Evolutionary conservation across 371 early-diverging fungal genomes (phyloP).

Genomic region (Apophysomyces elegans): DNA sequence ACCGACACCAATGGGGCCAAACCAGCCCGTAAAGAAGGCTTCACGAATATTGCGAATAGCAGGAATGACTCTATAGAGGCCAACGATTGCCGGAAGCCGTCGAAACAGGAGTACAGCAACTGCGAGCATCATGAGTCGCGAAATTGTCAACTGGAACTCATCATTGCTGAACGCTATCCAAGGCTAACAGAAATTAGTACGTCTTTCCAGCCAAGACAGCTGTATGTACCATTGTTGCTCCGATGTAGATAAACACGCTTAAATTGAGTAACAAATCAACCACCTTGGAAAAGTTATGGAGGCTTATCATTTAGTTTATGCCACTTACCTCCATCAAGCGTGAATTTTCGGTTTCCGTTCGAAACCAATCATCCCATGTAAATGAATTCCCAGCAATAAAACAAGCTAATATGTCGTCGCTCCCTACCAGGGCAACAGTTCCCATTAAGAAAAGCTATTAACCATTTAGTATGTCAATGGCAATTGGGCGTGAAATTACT

Average conservation of each 20-base stretch:
- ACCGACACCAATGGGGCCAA: constrained; percentile 93
- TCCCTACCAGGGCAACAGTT: constrained; percentile 72
- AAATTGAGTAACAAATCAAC: constrained; percentile 88
- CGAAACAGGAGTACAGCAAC: constrained; percentile 80
- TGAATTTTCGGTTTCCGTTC: constrained; percentile 75
- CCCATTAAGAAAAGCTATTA: constrained; percentile 78
- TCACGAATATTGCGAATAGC: constrained; percentile 74
- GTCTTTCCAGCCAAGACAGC: background rate
- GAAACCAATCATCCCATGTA: constrained; percentile 92
- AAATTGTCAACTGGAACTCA: constrained; percentile 49
- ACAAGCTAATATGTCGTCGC: constrained; percentile 90
- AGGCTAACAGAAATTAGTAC: constrained; percentile 43
- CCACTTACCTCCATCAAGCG: constrained; percentile 75
- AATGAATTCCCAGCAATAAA: constrained; percentile 92
- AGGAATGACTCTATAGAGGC: constrained; percentile 66
- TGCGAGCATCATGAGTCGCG: constrained; percentile 70
- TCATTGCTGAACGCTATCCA: constrained; percentile 63
- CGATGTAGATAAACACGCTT: constrained; percentile 91
- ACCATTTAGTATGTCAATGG: background rate
- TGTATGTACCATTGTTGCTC: constrained; percentile 66
- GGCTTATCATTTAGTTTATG: background rate
- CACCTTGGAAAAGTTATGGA: constrained; percentile 22
- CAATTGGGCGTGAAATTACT: constrained; percentile 14
- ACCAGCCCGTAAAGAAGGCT: constrained; percentile 94
- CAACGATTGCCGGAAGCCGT: constrained; percentile 78